These are phyloP conservation scores for Trametes maxima DNA, from an alignment of 768 basidiomycete genomes.

Conservation along the genomic window DNA sequence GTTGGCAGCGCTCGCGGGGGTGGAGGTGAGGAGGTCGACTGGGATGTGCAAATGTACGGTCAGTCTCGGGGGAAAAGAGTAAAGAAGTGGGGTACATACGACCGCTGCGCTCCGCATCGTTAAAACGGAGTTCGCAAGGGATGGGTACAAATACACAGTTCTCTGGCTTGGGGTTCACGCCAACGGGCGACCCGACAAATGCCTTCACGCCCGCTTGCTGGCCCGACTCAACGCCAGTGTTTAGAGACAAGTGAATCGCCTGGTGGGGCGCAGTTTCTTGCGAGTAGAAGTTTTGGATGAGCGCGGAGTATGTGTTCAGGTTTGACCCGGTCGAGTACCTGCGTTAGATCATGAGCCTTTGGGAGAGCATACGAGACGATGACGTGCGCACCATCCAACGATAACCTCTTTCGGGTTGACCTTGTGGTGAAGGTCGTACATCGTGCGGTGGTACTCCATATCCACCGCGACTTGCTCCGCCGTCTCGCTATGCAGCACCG, in stretches of 20 bases:
- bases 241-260: conserved; percentile 88
- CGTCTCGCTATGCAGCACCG: conserved; percentile 90
- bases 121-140: conserved; percentile 82
- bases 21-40: conserved; percentile 77
- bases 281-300: conserved; percentile 97
- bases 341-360: background rate
- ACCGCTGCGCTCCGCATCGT: conserved; percentile 82
- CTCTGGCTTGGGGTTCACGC: conserved; percentile 87
- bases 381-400: conserved; percentile 82
- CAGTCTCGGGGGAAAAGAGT: background rate
- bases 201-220: conserved; percentile 77
- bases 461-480: conserved; percentile 94
- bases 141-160: conserved; percentile 95
- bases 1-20: conserved; percentile 37
- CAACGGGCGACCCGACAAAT: conserved; percentile 90
- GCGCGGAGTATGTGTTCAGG: conserved; percentile 91
- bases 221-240: conserved; percentile 74
- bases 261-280: conserved; percentile 88
- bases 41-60: background rate
- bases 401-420: conserved; percentile 86
- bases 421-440: conserved; percentile 89
- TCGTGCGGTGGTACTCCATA: conserved; percentile 92
- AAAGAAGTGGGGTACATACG: conserved; percentile 53
- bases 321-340: conserved; percentile 94
- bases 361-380: background rate